phyloP scores from a whole-genome alignment of 108 stramenopile genomes.

The Craspedostauros australis region DNA sequence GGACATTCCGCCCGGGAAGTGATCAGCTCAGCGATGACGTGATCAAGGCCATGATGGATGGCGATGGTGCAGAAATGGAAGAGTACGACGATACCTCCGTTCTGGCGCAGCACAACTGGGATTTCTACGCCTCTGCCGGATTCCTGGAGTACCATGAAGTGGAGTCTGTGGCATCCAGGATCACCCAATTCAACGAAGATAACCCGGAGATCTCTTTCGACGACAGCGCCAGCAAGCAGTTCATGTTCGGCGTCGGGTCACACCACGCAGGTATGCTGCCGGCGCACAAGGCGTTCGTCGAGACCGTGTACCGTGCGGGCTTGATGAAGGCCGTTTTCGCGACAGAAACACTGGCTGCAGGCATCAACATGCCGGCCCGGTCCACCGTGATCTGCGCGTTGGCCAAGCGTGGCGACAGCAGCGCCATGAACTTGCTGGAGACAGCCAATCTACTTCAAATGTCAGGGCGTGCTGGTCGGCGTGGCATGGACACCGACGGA shows the following conservation, averaged over 20 bases:
- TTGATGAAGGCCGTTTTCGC: conserved; percentile 91
- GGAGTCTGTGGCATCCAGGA: conserved; percentile 48
- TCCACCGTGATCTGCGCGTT: conserved; percentile 85
- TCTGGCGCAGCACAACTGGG: conserved; percentile 48
- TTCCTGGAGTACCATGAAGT: conserved; percentile 59
- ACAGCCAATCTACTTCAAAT: conserved; percentile 83
- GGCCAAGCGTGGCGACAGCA: conserved; percentile 70
- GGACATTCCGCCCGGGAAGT: conserved; percentile 57
- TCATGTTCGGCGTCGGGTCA: conserved; percentile 76
- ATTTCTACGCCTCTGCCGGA: conserved; percentile 55
- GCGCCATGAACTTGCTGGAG: conserved; percentile 59
- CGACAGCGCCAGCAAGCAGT: conserved; percentile 43
- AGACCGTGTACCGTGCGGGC: conserved; percentile 73
- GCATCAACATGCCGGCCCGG: conserved; percentile 80
- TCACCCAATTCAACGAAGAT: conserved; percentile 64
- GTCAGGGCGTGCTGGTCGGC: conserved; percentile 84
- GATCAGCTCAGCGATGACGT: conserved; percentile 32
- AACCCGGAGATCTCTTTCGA: conserved; percentile 73
- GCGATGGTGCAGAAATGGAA: conserved; percentile 10
- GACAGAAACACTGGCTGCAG: conserved; percentile 94
- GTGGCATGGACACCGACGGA: conserved; percentile 48
- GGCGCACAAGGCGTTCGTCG: conserved; percentile 87
- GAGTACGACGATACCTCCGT: conserved; percentile 12
- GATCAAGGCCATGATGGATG: conserved; percentile 20
- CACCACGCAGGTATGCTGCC: conserved; percentile 92